Conservation (phyloP, 148 eudicot genomes). For the Rhododendron ferrugineum region DNA sequence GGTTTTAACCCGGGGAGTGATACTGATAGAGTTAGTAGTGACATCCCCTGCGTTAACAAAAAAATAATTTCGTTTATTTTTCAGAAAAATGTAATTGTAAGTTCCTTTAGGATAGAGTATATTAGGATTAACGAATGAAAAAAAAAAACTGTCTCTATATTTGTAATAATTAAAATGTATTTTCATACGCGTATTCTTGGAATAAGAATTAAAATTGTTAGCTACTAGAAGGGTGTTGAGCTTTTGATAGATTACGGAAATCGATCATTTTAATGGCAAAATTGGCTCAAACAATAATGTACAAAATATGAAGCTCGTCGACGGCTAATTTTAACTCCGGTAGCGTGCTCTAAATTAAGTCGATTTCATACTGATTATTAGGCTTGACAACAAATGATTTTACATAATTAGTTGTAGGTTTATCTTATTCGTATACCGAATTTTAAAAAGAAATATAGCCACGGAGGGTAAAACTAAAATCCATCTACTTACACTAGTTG, state of each 20-base stretch:
- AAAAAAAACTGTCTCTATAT: too few relatives aligned
- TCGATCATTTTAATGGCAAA: neutral
- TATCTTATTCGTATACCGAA: neutral
- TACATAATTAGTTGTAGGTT: neutral
- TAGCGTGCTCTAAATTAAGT: too few relatives aligned
- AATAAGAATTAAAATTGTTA: too few relatives aligned
- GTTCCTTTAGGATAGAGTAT: too few relatives aligned
- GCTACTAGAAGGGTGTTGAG: too few relatives aligned
- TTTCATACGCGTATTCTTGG: too few relatives aligned
- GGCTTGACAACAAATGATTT: neutral
- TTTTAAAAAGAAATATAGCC: too few relatives aligned
- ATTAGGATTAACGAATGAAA: too few relatives aligned
- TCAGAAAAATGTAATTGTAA: neutral
- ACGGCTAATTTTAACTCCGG: neutral
- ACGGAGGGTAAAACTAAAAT: neutral
- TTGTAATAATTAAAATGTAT: too few relatives aligned
- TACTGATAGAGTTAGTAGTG: slow-evolving; percentile 57
- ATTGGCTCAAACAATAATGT: neutral
- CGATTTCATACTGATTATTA: neutral
- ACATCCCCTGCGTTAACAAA: slow-evolving; percentile 49
- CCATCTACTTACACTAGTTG: neutral
- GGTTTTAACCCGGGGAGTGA: slow-evolving; percentile 61
- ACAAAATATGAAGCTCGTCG: neutral
- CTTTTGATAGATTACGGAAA: neutral
- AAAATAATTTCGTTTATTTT: neutral